Evolutionary conservation across 2,329 filamentous ascomycete genomes (phyloP).

Genomic region (Fusarium neocosmosporiellum): DNA sequence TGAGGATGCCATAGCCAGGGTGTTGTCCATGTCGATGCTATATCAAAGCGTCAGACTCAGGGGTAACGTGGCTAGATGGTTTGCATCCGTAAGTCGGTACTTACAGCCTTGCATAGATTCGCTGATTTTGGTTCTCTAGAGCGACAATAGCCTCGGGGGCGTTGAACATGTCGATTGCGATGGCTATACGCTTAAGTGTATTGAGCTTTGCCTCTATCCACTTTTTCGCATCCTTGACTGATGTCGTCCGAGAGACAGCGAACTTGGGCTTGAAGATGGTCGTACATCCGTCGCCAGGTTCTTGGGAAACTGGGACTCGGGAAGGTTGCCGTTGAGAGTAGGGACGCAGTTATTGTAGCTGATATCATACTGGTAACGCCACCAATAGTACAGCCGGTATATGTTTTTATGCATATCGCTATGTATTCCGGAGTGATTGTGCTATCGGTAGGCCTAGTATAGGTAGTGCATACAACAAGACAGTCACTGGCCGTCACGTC

Average conservation of each 20-base stretch:
- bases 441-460: neutral
- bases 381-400: conserved; percentile 19
- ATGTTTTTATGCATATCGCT: conserved; percentile 22
- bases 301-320: neutral
- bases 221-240: neutral
- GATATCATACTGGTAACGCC: conserved; percentile 13
- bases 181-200: neutral
- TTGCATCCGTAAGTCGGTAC: neutral
- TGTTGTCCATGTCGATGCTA: neutral
- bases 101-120: neutral
- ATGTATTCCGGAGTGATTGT: neutral
- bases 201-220: neutral
- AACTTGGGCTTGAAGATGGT: neutral
- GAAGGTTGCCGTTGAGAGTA: neutral
- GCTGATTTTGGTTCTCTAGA: neutral
- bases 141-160: neutral
- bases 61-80: neutral
- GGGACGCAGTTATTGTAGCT: neutral
- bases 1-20: no score
- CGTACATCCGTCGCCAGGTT: neutral
- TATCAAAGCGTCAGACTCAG: neutral
- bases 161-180: neutral
- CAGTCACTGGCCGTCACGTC: conserved; percentile 28
- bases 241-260: neutral
- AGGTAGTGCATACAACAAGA: conserved; percentile 28